phyloP scores from a whole-genome alignment of 2,329 filamentous ascomycete genomes.

The Ascochyta fabae region DNA sequence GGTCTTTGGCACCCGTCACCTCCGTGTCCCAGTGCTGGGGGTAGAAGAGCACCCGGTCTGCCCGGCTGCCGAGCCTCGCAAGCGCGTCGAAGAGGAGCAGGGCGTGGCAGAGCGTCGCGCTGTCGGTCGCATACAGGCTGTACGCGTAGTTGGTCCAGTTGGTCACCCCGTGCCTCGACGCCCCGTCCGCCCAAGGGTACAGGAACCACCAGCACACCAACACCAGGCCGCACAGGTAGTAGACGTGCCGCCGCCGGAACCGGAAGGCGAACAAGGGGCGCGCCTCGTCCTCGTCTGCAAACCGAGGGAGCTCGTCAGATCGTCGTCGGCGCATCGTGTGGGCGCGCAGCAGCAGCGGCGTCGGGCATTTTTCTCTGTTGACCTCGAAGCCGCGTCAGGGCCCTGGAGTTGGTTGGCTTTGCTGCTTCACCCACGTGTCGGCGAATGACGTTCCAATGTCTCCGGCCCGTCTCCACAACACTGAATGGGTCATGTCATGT shows the following conservation, averaged over 20 bases:
- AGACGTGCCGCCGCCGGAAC: constrained; percentile 38
- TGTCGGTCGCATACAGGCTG: constrained; percentile 53
- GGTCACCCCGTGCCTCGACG: constrained; percentile 9
- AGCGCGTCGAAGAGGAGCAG: constrained; percentile 55
- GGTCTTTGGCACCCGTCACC: constrained; percentile 36
- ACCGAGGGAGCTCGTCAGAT: constrained; percentile 47
- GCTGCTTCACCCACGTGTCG: background rate
- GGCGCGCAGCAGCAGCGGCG: background rate
- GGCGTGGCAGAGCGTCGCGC: constrained; percentile 52
- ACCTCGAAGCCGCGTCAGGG: no score
- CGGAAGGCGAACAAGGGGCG: constrained; percentile 26
- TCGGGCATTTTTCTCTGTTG: background rate
- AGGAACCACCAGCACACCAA: constrained; percentile 42
- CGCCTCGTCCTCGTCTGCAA: constrained; percentile 22
- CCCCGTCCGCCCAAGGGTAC: constrained; percentile 26
- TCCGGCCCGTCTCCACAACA: background rate
- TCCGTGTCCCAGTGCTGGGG: constrained; percentile 49
- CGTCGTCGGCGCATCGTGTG: constrained; percentile 42
- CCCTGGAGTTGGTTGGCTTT: background rate
- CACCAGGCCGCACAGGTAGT: constrained; percentile 35
- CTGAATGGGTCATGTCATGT: constrained; percentile 3
- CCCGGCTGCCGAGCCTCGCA: constrained; percentile 50
- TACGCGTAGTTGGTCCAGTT: constrained; percentile 53
- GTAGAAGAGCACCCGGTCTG: constrained; percentile 56
- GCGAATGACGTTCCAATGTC: constrained; percentile 5